These are phyloP conservation scores for Biancaea sappan DNA, from an alignment of 306 rosid species.

Conservation along the genomic window DNA sequence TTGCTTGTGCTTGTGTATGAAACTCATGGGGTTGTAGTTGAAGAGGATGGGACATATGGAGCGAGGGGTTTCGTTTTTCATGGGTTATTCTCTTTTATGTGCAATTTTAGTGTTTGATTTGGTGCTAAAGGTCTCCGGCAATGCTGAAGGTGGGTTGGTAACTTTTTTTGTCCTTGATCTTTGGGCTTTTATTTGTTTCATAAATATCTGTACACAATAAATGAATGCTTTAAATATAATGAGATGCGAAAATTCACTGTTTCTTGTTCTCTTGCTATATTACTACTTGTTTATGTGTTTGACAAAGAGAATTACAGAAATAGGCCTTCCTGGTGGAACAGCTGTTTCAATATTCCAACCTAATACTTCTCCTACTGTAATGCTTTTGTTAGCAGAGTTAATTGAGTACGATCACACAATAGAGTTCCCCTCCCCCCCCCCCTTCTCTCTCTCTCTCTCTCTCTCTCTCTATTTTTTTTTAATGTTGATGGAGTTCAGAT, in stretches of 20 bases:
- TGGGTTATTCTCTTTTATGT: conserved; percentile 15
- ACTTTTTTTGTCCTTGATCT: neutral
- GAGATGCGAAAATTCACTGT: neutral
- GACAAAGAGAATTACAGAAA: neutral
- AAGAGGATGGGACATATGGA: conserved; percentile 20
- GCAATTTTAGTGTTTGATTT: conserved; percentile 1
- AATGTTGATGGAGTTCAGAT: neutral
- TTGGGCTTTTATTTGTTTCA: neutral
- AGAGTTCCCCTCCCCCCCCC: no score
- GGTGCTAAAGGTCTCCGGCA: conserved; percentile 35
- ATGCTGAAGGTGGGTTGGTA: conserved; percentile 36
- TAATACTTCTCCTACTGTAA: neutral
- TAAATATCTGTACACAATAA: neutral
- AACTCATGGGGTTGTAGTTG: neutral
- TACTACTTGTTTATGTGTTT: neutral
- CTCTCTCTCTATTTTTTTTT: no score
- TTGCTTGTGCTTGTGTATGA: neutral
- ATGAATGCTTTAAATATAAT: neutral
- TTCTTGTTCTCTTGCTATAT: neutral
- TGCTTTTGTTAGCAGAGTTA: neutral
- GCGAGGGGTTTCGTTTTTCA: conserved; percentile 32
- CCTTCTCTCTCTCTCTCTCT: no score
- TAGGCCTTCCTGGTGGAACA: neutral
- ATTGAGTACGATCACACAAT: neutral
- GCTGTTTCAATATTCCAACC: neutral